A percentile compares a stretch with the other conserved stretches of the same genome.
phyloP scores from a whole-genome alignment of 129 eudicot genomes.

The Flaveria sonorensis region DNA sequence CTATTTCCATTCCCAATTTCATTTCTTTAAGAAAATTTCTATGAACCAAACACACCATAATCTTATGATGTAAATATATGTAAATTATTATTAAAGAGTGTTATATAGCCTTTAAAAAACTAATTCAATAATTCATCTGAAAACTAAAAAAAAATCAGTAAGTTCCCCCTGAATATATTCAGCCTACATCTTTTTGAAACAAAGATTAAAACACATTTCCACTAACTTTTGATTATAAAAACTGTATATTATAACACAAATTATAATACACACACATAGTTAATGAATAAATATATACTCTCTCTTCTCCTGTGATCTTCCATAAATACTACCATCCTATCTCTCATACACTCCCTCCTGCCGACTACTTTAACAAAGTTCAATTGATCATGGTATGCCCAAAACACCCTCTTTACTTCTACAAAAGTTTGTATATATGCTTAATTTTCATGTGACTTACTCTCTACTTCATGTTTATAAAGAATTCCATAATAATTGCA shows the following conservation, averaged over 20 bases:
- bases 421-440: not conserved
- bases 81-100: too few species aligned
- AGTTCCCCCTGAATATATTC: not conserved
- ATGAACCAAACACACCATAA: too few species aligned
- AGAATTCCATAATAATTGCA: conserved; percentile 18
- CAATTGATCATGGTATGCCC: conserved; percentile 56
- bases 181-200: not conserved
- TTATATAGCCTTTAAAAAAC: too few species aligned
- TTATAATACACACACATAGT: not conserved
- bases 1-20: too few species aligned
- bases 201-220: not conserved
- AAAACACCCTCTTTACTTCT: not conserved
- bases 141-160: not conserved
- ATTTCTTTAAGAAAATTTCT: too few species aligned
- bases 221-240: not conserved
- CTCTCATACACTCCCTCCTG: conserved; percentile 41
- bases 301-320: conserved; percentile 48
- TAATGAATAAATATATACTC: conserved; percentile 27
- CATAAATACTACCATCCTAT: conserved; percentile 64
- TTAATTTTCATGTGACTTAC: not conserved
- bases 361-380: conserved; percentile 26
- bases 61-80: too few species aligned
- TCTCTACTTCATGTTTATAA: not conserved
- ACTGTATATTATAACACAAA: too few species aligned
- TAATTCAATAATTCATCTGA: not conserved